These are phyloP conservation scores for Colletotrichum sp. DNA, from an alignment of 2,329 filamentous ascomycete genomes.

Conservation along the genomic window DNA sequence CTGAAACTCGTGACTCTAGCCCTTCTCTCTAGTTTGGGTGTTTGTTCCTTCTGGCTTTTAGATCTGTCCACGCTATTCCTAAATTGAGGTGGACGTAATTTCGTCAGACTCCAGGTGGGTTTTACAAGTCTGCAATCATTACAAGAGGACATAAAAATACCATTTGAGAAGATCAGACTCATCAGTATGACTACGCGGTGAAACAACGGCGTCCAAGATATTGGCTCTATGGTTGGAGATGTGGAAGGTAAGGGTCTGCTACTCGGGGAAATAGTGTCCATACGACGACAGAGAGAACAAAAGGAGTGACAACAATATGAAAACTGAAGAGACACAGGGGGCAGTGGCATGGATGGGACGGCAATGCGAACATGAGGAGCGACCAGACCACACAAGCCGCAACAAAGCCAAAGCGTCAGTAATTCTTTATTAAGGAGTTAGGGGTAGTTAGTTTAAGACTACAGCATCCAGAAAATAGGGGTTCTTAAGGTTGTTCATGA, in stretches of 20 bases:
- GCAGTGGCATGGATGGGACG: background rate
- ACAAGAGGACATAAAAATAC: rapidly evolving
- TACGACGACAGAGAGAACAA: background rate
- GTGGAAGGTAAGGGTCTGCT: too few relatives aligned
- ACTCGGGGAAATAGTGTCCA: too few relatives aligned
- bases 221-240: too few relatives aligned
- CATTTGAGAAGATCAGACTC: background rate
- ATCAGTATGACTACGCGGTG: background rate
- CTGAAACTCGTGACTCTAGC: background rate
- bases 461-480: background rate
- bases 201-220: too few relatives aligned
- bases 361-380: background rate
- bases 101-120: background rate
- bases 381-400: background rate
- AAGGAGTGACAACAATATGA: background rate
- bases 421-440: background rate
- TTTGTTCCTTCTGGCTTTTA: rapidly evolving
- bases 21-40: background rate
- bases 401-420: background rate
- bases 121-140: background rate
- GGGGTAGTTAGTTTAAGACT: background rate
- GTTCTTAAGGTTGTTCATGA: background rate
- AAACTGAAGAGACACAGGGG: background rate
- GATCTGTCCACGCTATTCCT: background rate
- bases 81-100: background rate